These are phyloP conservation scores for Dactylorhiza incarnata DNA, from an alignment of 106 monocot species.

Conservation along the genomic window DNA sequence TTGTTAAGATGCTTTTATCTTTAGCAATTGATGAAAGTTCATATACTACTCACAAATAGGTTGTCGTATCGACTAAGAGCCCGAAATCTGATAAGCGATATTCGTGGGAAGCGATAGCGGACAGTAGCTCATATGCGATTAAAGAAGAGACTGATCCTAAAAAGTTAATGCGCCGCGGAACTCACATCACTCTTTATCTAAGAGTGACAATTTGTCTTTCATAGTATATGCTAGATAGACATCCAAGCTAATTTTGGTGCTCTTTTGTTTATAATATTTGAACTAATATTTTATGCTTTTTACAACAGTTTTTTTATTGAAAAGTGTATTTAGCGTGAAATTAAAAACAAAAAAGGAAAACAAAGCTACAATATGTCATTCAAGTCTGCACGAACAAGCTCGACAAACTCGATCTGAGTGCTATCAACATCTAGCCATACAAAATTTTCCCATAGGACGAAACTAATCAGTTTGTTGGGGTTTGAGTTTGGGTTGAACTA, in stretches of 20 bases:
- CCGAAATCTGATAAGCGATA: constrained; percentile 95
- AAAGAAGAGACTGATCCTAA: constrained; percentile 90
- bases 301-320: no score
- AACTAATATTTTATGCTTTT: not conserved
- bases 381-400: no score
- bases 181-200: constrained; percentile 78
- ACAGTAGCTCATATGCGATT: constrained; percentile 86
- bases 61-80: constrained; percentile 92
- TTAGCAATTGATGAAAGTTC: constrained; percentile 1
- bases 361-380: no score
- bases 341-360: no score
- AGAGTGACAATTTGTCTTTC: constrained; percentile 30
- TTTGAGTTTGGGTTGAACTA: no score
- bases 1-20: not conserved
- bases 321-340: no score
- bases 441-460: no score
- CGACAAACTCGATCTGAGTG: no score
- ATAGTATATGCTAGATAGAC: not conserved
- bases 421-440: no score
- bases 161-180: constrained; percentile 65
- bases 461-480: no score
- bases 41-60: constrained; percentile 28
- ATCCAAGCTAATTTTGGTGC: not conserved
- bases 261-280: not conserved
- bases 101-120: constrained; percentile 92